Evolutionary conservation across 805 yeast species (phyloP).

Genomic region (Saturnispora serradocipensis): DNA sequence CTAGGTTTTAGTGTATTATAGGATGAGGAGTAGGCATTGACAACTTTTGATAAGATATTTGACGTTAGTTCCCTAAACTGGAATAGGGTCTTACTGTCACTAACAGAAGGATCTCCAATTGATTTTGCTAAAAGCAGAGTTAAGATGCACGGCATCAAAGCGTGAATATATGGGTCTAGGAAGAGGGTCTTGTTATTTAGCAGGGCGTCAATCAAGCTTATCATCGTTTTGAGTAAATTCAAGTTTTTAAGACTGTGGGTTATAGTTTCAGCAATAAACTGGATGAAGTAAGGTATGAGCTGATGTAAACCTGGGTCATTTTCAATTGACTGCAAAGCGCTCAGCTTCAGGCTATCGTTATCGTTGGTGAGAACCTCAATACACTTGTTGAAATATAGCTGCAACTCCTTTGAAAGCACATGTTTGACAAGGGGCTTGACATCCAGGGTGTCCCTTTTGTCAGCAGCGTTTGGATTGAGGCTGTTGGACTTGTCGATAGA

Average conservation of each 20-base stretch:
- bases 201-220: slow-evolving; percentile 80
- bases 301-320: slow-evolving; percentile 97
- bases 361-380: slow-evolving; percentile 60
- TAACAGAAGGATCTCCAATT: slow-evolving; percentile 41
- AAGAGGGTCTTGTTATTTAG: slow-evolving; percentile 77
- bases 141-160: slow-evolving; percentile 91
- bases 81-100: slow-evolving; percentile 27
- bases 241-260: slow-evolving; percentile 76
- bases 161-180: slow-evolving; percentile 92
- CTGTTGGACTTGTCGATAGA: slow-evolving; percentile 17
- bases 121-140: slow-evolving; percentile 84
- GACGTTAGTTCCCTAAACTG: slow-evolving; percentile 87
- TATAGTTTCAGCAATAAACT: slow-evolving; percentile 90
- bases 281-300: slow-evolving; percentile 90
- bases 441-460: slow-evolving; percentile 38
- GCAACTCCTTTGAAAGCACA: slow-evolving; percentile 87
- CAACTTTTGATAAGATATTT: slow-evolving; percentile 68
- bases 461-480: slow-evolving; percentile 10
- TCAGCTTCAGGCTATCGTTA: slow-evolving; percentile 51
- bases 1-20: slow-evolving; percentile 88
- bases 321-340: slow-evolving; percentile 77
- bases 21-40: slow-evolving; percentile 69
- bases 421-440: slow-evolving; percentile 91
- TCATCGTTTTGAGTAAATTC: slow-evolving; percentile 66
- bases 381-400: slow-evolving; percentile 85